Evolutionary conservation across 768 basidiomycete genomes (phyloP).

Genomic region (Termitomyces sp.): DNA sequence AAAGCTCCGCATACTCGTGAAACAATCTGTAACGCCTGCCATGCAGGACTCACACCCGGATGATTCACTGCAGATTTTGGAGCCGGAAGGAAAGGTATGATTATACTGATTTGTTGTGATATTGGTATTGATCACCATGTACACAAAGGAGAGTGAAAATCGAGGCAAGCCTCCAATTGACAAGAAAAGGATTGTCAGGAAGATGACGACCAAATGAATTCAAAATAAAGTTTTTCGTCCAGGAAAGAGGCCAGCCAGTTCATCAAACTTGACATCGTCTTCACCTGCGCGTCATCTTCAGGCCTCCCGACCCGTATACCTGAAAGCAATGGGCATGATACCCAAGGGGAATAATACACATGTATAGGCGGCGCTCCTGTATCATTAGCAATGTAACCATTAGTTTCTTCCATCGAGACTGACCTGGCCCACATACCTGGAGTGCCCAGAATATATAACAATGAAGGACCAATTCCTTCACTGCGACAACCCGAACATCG

Average conservation of each 20-base stretch:
- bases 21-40: constrained; percentile 1
- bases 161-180: neutral
- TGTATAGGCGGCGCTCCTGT: neutral
- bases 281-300: neutral
- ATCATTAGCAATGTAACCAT: neutral
- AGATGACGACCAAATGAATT: neutral
- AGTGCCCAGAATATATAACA: neutral
- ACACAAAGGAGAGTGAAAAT: neutral
- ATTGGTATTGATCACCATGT: neutral
- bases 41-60: constrained; percentile 6
- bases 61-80: constrained; percentile 14
- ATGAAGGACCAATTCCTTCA: neutral
- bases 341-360: neutral
- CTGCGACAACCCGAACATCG: constrained; percentile 25
- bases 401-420: neutral
- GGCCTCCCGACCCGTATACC: neutral
- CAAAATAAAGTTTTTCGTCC: no score
- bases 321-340: neutral
- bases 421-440: neutral
- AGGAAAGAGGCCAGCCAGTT: neutral
- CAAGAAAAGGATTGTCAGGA: constrained; percentile 1
- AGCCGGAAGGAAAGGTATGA: constrained; percentile 1
- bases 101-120: neutral
- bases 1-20: constrained; percentile 11
- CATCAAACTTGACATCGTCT: neutral